These are phyloP conservation scores for Diaporthe velutina DNA, from an alignment of 2,329 filamentous ascomycete genomes.

Conservation along the genomic window DNA sequence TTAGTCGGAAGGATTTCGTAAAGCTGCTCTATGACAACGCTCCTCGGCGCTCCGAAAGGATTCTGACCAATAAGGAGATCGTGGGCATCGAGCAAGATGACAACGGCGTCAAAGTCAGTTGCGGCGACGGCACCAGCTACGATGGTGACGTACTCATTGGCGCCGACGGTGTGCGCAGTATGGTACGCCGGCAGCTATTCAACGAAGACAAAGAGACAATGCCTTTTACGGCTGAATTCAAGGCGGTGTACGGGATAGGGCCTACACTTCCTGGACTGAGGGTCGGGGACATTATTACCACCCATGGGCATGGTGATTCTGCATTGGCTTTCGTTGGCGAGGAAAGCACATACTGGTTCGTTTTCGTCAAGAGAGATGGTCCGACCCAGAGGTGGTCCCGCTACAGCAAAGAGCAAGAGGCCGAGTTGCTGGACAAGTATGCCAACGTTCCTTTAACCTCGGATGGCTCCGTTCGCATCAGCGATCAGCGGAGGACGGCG, in stretches of 20 bases:
- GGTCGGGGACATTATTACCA: conserved; percentile 7
- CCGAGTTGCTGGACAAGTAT: conserved; percentile 13
- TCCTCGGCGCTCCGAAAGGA: neutral
- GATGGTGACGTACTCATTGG: conserved; percentile 1
- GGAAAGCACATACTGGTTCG: conserved; percentile 1
- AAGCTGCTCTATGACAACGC: conserved; percentile 18
- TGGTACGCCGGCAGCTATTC: conserved; percentile 8
- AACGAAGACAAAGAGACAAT: conserved; percentile 18
- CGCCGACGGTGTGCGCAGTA: conserved; percentile 5
- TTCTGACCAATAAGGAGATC: conserved; percentile 9
- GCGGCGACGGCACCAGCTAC: conserved; percentile 2
- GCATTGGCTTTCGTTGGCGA: neutral
- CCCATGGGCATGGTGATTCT: conserved; percentile 4
- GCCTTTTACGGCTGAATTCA: conserved; percentile 20
- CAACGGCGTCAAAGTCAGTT: neutral
- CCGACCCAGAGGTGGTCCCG: conserved; percentile 12
- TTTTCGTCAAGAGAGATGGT: conserved; percentile 6
- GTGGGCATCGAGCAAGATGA: conserved; percentile 1
- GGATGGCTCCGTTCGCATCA: conserved; percentile 3
- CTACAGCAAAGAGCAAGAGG: conserved; percentile 16
- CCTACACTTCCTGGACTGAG: neutral
- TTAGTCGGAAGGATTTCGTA: conserved; percentile 17
- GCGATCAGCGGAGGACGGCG: neutral
- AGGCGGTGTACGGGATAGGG: conserved; percentile 20
- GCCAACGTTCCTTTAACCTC: conserved; percentile 12